Percentiles rank a stretch among this genome's conserved stretches.
Conservation (phyloP, 2,329 filamentous ascomycete genomes). For the Xylaria sp. region DNA sequence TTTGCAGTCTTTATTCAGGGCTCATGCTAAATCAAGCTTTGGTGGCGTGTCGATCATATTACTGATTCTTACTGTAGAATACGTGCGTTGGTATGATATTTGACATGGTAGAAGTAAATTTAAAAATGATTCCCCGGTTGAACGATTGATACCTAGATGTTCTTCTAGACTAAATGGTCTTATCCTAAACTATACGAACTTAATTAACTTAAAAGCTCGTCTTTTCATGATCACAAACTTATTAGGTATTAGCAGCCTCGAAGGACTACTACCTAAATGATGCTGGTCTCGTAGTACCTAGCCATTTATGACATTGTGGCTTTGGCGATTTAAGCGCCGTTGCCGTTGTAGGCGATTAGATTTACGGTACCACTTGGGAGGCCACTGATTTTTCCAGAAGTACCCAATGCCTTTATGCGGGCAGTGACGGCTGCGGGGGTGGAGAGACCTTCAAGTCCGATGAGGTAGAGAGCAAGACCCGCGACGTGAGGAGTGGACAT, state of each 20-base stretch:
- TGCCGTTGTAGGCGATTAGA: constrained; percentile 45
- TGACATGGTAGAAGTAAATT: not conserved
- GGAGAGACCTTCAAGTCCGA: constrained; percentile 55
- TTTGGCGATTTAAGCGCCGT: constrained; percentile 39
- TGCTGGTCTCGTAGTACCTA: not conserved
- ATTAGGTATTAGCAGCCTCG: not conserved
- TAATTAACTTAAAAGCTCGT: not conserved
- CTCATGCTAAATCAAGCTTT: constrained; percentile 23
- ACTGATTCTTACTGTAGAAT: not conserved
- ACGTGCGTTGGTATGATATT: not conserved
- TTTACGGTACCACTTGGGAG: constrained; percentile 43
- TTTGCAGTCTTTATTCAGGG: not conserved
- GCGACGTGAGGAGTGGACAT: constrained; percentile 71
- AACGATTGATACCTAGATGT: constrained; percentile 4
- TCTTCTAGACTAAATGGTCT: not conserved
- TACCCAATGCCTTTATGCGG: constrained; percentile 46
- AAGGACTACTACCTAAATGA: not conserved
- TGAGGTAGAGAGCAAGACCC: constrained; percentile 68
- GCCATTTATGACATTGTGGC: not conserved
- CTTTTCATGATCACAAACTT: not conserved
- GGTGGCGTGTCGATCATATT: constrained; percentile 22
- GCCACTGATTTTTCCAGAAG: constrained; percentile 37
- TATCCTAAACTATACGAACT: not conserved
- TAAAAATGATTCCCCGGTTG: too few relatives aligned
- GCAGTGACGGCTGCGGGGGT: constrained; percentile 51